phyloP scores from a whole-genome alignment of 1,284 basidiomycete species.

The Phellopilus nigrolimitatus region DNA sequence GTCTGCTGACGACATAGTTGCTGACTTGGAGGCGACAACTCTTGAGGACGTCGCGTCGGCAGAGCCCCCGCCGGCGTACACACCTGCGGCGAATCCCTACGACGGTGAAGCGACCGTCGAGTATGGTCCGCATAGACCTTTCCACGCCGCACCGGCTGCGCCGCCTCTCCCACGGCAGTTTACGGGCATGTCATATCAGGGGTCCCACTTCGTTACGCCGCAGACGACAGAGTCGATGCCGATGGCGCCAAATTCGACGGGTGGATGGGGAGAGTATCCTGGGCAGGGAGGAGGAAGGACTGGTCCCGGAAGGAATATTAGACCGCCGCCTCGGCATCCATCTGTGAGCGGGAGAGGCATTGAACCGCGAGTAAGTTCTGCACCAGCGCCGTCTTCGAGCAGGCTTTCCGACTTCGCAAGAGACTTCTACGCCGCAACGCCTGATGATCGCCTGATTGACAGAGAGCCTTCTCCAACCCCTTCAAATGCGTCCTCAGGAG shows the following conservation, averaged over 20 bases:
- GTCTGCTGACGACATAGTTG: constrained; percentile 8
- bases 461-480: constrained; percentile 10
- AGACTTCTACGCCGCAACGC: constrained; percentile 46
- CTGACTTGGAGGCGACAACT: constrained; percentile 13
- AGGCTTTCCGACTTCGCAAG: constrained; percentile 46
- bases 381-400: constrained; percentile 20
- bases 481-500: constrained; percentile 10
- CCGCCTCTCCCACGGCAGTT: constrained; percentile 20
- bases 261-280: constrained; percentile 10
- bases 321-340: constrained; percentile 25
- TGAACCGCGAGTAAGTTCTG: constrained; percentile 14
- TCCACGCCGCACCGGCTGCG: constrained; percentile 41
- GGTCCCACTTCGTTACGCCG: constrained; percentile 1
- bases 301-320: constrained; percentile 4
- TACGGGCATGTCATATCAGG: constrained; percentile 1
- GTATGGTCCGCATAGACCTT: constrained; percentile 57
- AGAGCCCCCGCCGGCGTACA: constrained; percentile 67
- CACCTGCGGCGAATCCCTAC: constrained; percentile 44
- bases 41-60: constrained; percentile 18
- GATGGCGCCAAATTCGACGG: constrained; percentile 6
- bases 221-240: constrained; percentile 14
- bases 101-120: constrained; percentile 59
- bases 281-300: constrained; percentile 1
- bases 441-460: not conserved
- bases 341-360: constrained; percentile 17